Evolutionary conservation across 2,329 filamentous ascomycete genomes (phyloP).

Genomic region (Trichoderma harzianum): DNA sequence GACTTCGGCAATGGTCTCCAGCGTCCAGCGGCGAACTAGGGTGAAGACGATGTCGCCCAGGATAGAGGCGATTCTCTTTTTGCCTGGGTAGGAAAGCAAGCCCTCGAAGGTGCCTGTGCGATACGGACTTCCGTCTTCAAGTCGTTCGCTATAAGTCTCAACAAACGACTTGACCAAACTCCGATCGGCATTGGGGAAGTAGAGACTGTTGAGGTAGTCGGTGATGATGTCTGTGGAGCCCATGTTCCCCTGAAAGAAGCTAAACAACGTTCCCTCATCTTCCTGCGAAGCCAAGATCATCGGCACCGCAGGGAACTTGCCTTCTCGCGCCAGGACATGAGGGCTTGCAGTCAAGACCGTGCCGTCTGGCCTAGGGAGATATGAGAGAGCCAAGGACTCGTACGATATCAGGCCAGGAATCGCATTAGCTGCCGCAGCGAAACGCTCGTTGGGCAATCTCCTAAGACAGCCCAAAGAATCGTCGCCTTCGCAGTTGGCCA

Average conservation of each 20-base stretch:
- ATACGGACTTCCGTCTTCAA: conserved; percentile 65
- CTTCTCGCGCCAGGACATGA: conserved; percentile 51
- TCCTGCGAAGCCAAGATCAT: conserved; percentile 69
- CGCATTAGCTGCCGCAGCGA: conserved; percentile 65
- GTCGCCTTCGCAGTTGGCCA: conserved; percentile 57
- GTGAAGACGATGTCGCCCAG: conserved; percentile 75
- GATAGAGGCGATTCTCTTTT: conserved; percentile 72
- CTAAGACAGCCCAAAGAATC: conserved; percentile 67
- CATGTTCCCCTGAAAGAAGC: conserved; percentile 65
- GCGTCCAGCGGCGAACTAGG: conserved; percentile 62
- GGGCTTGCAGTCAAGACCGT: conserved; percentile 58
- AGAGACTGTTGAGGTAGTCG: conserved; percentile 58
- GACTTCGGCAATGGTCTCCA: conserved; percentile 43
- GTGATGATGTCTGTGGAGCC: conserved; percentile 57
- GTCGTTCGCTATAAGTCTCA: conserved; percentile 54
- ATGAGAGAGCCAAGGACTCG: conserved; percentile 65
- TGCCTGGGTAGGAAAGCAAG: conserved; percentile 62
- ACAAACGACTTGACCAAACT: conserved; percentile 55
- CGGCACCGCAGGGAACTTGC: conserved; percentile 49
- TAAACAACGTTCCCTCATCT: conserved; percentile 75
- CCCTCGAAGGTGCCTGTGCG: conserved; percentile 64
- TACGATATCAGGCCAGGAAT: conserved; percentile 68
- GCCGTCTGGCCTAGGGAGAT: conserved; percentile 71
- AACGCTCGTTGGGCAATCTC: conserved; percentile 52
- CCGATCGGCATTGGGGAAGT: conserved; percentile 56